Percentiles rank a stretch among this genome's conserved stretches.
These are phyloP conservation scores for Calvatia gigantea DNA, from an alignment of 768 basidiomycete genomes.

Conservation along the genomic window DNA sequence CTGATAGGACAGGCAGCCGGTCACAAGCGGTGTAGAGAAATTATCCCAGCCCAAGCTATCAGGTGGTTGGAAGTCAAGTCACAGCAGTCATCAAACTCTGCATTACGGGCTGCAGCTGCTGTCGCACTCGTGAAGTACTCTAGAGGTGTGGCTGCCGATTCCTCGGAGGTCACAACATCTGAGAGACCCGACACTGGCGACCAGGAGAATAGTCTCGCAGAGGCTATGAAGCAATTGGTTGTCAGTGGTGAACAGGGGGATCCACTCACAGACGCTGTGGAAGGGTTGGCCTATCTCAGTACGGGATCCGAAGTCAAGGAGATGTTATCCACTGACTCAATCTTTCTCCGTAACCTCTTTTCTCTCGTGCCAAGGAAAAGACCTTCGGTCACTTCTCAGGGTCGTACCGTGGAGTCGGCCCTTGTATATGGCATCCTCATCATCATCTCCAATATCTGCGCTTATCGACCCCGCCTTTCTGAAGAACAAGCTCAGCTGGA, in stretches of 20 bases:
- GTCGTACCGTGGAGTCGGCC: slow-evolving; percentile 37
- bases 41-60: slow-evolving; percentile 52
- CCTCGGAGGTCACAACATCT: slow-evolving; percentile 26
- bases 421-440: slow-evolving; percentile 76
- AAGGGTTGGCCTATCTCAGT: slow-evolving; percentile 84
- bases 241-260: slow-evolving; percentile 34
- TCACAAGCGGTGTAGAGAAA: slow-evolving; percentile 65
- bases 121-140: slow-evolving; percentile 79
- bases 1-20: slow-evolving; percentile 75
- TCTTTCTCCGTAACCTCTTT: slow-evolving; percentile 57
- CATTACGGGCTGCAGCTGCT: slow-evolving; percentile 58
- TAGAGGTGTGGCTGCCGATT: slow-evolving; percentile 49
- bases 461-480: slow-evolving; percentile 65
- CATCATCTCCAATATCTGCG: slow-evolving; percentile 72
- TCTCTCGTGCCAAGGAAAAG: slow-evolving; percentile 53
- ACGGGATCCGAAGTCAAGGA: slow-evolving; percentile 62
- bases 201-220: slow-evolving; percentile 42
- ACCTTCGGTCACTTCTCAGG: slow-evolving; percentile 16
- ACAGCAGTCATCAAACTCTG: slow-evolving; percentile 38
- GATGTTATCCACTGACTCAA: slow-evolving; percentile 45
- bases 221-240: slow-evolving; percentile 56
- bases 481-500: slow-evolving; percentile 83
- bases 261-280: slow-evolving; percentile 63
- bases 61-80: slow-evolving; percentile 68
- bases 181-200: slow-evolving; percentile 17